Evolutionary conservation across 2,329 filamentous ascomycete genomes (phyloP).

Genomic region (Clonostachys byssicola): DNA sequence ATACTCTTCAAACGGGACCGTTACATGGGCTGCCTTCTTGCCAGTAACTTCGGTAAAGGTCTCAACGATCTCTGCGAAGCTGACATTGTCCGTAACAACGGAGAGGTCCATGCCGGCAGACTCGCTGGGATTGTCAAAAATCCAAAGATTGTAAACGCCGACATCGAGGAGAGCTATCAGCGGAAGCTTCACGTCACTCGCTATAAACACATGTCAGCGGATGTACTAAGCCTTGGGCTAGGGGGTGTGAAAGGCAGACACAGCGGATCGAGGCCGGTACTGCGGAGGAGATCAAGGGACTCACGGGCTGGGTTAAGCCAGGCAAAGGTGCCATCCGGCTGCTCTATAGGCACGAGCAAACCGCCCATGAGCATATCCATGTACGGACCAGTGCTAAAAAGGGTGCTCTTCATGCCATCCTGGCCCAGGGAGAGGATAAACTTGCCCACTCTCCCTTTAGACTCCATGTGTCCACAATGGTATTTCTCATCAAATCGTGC

Average conservation of each 20-base stretch:
- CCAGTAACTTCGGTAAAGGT: constrained; percentile 5
- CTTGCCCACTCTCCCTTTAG: constrained; percentile 11
- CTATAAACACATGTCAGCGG: not conserved
- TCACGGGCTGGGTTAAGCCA: not conserved
- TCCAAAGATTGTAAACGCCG: constrained; percentile 14
- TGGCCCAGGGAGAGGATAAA: constrained; percentile 8
- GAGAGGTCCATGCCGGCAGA: constrained; percentile 13
- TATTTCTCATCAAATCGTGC: constrained; percentile 6
- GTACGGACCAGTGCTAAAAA: constrained; percentile 13
- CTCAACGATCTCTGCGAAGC: constrained; percentile 6
- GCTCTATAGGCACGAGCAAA: constrained; percentile 2
- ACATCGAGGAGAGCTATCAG: constrained; percentile 15
- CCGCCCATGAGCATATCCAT: constrained; percentile 10
- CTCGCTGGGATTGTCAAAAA: constrained; percentile 12
- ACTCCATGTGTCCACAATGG: constrained; percentile 10
- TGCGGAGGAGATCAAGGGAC: not conserved
- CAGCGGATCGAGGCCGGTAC: too few relatives aligned
- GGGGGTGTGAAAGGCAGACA: too few relatives aligned
- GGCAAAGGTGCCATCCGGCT: constrained; percentile 6
- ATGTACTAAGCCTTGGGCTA: too few relatives aligned
- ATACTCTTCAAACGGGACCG: constrained; percentile 1
- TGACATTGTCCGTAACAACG: constrained; percentile 12
- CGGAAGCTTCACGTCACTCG: constrained; percentile 3
- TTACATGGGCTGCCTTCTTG: not conserved
- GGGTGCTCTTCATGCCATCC: constrained; percentile 10